These are phyloP conservation scores for Chlamydomonas urium DNA, from an alignment of 139 green algal species.

Conservation along the genomic window DNA sequence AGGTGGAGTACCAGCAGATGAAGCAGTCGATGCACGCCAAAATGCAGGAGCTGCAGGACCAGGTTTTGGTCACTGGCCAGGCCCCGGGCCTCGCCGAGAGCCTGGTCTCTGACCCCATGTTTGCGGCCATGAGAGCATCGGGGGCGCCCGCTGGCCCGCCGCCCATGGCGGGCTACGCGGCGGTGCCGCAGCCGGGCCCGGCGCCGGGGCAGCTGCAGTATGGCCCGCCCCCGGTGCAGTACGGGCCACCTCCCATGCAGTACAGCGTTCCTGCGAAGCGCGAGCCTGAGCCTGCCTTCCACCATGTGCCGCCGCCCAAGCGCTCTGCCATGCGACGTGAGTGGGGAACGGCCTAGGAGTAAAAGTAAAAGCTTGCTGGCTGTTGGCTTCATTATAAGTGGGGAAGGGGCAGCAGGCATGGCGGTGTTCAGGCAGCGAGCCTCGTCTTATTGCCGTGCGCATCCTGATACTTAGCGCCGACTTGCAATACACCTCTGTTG, in stretches of 20 bases:
- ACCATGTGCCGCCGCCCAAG: constrained; percentile 17
- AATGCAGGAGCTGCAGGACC: constrained; percentile 1
- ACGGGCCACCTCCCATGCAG: not conserved
- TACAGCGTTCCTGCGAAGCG: constrained; percentile 1
- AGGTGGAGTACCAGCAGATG: constrained; percentile 20
- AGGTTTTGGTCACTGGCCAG: constrained; percentile 5
- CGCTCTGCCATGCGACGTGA: constrained; percentile 5
- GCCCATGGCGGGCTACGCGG: no score
- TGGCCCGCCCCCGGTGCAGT: not conserved
- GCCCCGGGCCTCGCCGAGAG: not conserved
- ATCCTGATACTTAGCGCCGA: no score
- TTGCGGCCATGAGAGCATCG: not conserved
- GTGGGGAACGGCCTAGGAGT: not conserved
- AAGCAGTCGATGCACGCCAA: constrained; percentile 8
- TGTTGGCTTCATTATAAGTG: no score
- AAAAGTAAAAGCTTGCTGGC: no score
- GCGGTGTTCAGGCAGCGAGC: no score
- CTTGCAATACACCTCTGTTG: no score
- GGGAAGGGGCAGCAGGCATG: no score
- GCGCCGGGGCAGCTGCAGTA: no score
- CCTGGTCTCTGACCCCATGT: not conserved
- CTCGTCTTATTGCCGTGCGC: no score
- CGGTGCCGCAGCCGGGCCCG: no score
- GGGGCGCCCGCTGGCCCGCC: no score
- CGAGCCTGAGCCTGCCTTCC: constrained; percentile 8